phyloP scores from a whole-genome alignment of 768 basidiomycete species.

The Chalciporus chontae region DNA sequence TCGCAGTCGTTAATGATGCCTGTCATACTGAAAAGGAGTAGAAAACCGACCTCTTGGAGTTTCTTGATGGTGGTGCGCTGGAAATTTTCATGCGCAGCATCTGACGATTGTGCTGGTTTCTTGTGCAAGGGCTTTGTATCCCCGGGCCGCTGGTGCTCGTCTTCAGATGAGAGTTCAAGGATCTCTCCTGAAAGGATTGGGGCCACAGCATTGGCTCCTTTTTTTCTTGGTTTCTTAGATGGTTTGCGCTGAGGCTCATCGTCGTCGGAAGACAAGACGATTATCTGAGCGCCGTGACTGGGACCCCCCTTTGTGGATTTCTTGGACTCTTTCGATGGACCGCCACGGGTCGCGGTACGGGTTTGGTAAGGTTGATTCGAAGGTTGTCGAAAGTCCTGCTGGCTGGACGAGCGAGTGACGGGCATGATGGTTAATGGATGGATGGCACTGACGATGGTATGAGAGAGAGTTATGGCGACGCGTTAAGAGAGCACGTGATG shows the following conservation, averaged over 20 bases:
- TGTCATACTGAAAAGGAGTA: background rate
- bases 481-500: background rate
- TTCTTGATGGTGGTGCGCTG: conserved; percentile 42
- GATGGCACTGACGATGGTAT: background rate
- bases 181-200: conserved; percentile 33
- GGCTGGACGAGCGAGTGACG: conserved; percentile 28
- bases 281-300: conserved; percentile 20
- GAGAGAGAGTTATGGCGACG: background rate
- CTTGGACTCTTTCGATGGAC: conserved; percentile 8
- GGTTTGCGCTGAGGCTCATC: conserved; percentile 22
- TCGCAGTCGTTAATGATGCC: background rate
- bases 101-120: conserved; percentile 19
- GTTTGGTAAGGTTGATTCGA: conserved; percentile 2
- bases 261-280: conserved; percentile 34
- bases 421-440: conserved; percentile 26
- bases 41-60: conserved; percentile 39
- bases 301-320: conserved; percentile 12
- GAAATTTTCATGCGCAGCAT: conserved; percentile 19
- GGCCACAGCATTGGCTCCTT: conserved; percentile 14
- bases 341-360: conserved; percentile 2
- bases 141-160: conserved; percentile 33
- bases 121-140: conserved; percentile 5
- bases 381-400: conserved; percentile 6
- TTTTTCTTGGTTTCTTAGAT: conserved; percentile 18
- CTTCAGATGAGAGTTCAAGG: conserved; percentile 59